Percentiles rank a stretch among this genome's conserved stretches.
Evolutionary conservation across 495 filamentous ascomycete genomes (phyloP).

Genomic region (Aspergillus leporis): DNA sequence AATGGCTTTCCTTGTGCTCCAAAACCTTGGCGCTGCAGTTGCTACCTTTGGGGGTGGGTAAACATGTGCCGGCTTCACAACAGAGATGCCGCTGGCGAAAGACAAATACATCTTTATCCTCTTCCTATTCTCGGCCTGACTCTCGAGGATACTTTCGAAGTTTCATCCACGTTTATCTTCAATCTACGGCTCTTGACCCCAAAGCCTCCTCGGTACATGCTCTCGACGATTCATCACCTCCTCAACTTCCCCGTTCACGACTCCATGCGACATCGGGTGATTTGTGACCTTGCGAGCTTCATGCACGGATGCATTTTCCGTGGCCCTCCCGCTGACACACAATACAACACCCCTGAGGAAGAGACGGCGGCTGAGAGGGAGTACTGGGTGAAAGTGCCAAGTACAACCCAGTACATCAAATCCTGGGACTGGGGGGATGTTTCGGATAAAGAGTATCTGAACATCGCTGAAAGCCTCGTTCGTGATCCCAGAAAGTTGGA

Average conservation of each 20-base stretch:
- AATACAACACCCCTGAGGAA: not conserved
- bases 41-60: conserved; percentile 9
- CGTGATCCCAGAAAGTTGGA: not conserved
- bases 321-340: not conserved
- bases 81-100: not conserved
- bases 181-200: conserved; percentile 11
- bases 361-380: not conserved
- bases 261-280: not conserved
- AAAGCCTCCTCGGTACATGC: conserved; percentile 13
- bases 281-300: not conserved
- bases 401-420: not conserved
- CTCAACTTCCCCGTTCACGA: conserved; percentile 1
- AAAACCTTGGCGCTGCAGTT: conserved; percentile 1
- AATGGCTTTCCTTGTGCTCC: conserved; percentile 7
- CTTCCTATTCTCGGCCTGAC: conserved; percentile 10
- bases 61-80: conserved; percentile 6
- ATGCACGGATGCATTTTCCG: not conserved
- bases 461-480: conserved; percentile 3
- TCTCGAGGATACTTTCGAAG: conserved; percentile 15
- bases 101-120: conserved; percentile 12
- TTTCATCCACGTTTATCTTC: conserved; percentile 12
- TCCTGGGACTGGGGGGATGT: conserved; percentile 5
- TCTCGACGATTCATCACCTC: conserved; percentile 15
- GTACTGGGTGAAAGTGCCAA: not conserved
- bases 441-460: not conserved